A percentile compares a stretch with the other conserved stretches of the same genome.
Conservation (phyloP, 2,329 filamentous ascomycete species). For the Pseudogymnoascus sp. region DNA sequence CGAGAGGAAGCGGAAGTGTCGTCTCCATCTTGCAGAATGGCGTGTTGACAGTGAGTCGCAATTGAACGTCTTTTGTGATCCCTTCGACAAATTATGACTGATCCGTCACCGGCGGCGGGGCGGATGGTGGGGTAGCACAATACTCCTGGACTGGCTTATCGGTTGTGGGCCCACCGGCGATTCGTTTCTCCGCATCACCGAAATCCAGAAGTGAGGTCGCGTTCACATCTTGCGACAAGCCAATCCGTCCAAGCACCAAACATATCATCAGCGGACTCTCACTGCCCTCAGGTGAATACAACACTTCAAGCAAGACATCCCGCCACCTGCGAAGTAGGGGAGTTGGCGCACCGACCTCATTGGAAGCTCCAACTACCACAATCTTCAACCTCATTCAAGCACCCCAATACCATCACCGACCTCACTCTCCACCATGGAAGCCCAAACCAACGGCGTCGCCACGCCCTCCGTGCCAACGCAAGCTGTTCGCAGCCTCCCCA, state of each 20-base stretch:
- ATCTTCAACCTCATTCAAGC: background rate
- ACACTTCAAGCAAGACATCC: background rate
- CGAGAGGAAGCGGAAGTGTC: slow-evolving; percentile 56
- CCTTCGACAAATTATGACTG: background rate
- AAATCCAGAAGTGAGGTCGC: background rate
- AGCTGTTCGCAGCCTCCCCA: slow-evolving; percentile 17
- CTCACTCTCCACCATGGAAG: slow-evolving; percentile 25
- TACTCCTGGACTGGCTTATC: slow-evolving; percentile 16
- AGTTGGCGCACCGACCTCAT: slow-evolving; percentile 5
- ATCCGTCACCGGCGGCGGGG: slow-evolving; percentile 13
- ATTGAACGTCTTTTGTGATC: background rate
- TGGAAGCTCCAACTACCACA: background rate
- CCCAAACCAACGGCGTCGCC: slow-evolving; percentile 48
- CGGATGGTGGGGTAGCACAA: slow-evolving; percentile 4
- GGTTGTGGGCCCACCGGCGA: slow-evolving; percentile 7
- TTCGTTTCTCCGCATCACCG: background rate
- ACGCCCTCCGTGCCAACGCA: slow-evolving; percentile 29
- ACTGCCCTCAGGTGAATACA: background rate
- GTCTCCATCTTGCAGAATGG: slow-evolving; percentile 50
- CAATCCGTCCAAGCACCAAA: background rate
- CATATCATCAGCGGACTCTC: background rate
- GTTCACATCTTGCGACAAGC: background rate
- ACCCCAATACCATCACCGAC: background rate
- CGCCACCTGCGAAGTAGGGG: background rate
- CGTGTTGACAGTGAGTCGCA: background rate